These are phyloP conservation scores for Pontederia crassipes DNA, from an alignment of 176 grass and related monocot genomes.

Conservation along the genomic window DNA sequence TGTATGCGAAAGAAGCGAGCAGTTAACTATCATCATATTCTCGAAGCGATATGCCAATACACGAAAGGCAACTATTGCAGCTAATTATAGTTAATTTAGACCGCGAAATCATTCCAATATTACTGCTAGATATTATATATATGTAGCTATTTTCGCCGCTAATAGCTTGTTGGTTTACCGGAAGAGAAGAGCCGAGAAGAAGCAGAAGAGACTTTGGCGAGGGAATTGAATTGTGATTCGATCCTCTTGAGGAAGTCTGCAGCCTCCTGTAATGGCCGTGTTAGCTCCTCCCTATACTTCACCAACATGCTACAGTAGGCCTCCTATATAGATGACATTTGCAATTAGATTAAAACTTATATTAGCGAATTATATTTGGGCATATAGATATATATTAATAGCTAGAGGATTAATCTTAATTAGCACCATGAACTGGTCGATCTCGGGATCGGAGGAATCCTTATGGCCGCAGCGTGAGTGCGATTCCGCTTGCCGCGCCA, in stretches of 20 bases:
- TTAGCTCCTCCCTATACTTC: constrained; percentile 53
- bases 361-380: not conserved
- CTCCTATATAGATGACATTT: not conserved
- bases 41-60: too few relatives aligned
- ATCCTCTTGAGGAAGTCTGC: constrained; percentile 53
- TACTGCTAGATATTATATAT: too few relatives aligned
- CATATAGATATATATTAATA: not conserved
- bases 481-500: constrained; percentile 32
- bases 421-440: constrained; percentile 86
- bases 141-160: not conserved
- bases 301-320: constrained; percentile 41
- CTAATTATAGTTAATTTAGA: too few relatives aligned
- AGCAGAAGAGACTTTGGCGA: constrained; percentile 15
- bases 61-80: too few relatives aligned
- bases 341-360: not conserved
- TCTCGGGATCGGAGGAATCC: constrained; percentile 50
- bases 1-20: too few relatives aligned
- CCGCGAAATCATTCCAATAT: too few relatives aligned
- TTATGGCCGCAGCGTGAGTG: constrained; percentile 15
- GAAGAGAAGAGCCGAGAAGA: not conserved
- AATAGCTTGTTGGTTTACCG: not conserved
- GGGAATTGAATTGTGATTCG: constrained; percentile 51
- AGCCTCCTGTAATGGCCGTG: constrained; percentile 64
- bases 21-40: too few relatives aligned
- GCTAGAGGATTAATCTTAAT: not conserved